Evolutionary conservation across 352 stramenopile genomes (phyloP), one percentile per base, ranked within the genome.

Genomic region (Pythium brassicae): DNA sequence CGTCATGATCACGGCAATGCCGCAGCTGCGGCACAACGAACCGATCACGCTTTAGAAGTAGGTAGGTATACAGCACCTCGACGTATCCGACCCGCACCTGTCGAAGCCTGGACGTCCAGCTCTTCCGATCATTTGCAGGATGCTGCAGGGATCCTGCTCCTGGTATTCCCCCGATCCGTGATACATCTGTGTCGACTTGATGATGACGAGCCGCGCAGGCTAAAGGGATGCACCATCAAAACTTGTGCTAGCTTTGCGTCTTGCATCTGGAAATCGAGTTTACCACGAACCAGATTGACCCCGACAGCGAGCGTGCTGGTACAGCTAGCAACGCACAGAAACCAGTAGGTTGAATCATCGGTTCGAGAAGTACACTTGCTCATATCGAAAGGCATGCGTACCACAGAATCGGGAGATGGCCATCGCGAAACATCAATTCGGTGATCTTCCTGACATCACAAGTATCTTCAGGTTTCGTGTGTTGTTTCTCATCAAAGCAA

Each of bases 121-220:
- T 54, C 71, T 61, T 48, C 68, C 71, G 40, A 73, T 69, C 66
- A 80, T 80, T 47, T 80, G 71, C 12, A 80, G 45, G 27, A 80
- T 51, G 34, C 27, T 65, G 10, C 55, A 63, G 17, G 54, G 40
- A 17, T 59, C 50, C 22, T 74, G 71, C 11, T 76, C 65, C 19
- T 55, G 29, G 43, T 73, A 75, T 11, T 58, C 60, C 12, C 40
- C 12, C 4, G 29, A 34, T 17, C 68, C 70, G 50, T 73, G 52
- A 27, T 78, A 85, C 1, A 68, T 57, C 20, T 55, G 53, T 3
- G 71, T 80, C 43, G 62, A 66, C 44, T 78, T 80, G 19, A 80
- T 50, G 39, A 80, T 71, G 37, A 77, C 68, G 19, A 80, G 50
- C 12, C 71, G 65, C 23, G 68, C 71, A 9, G 68, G 68, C 71